Evolutionary conservation across 148 eudicot genomes (phyloP), one percentile per base, ranked within the genome.

Genomic region (Rhododendron ovatum): DNA sequence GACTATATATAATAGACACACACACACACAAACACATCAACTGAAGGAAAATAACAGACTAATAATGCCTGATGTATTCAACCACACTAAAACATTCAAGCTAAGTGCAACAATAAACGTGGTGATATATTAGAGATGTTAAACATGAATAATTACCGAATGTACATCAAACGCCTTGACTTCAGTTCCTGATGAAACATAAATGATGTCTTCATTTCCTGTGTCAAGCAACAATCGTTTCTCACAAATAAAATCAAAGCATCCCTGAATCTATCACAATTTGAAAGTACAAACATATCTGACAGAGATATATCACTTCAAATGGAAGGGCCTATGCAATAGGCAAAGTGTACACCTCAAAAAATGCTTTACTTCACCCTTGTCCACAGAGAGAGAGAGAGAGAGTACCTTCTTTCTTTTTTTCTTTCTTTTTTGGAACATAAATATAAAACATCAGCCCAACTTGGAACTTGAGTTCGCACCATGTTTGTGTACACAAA

Each of bases 201-300:
- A 94, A 26, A 97, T 88, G 86, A 93, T 85, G 90, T 93, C 93
- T 92, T 95, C 98, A 88, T 94, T 91, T 71, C 93, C 99, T 97
- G 92, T 79, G 83, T 84, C 86, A 92, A 73, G 78, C n/a, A 85
- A 85, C 30, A 77, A 87, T n/a, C 45, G 10, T 82, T 8, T 86
- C 57, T 81, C 81, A 26, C 50, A 41, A 14, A 73, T 6, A 81
- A 77, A 33, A 22, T 47, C 11, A 14, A 67, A 67, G 4, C 39
- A 35, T 74, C 22, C 17, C 24, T 47, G 3, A 50, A 37, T 83
- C 2, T 26, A 14, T 55, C 63, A 59, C 7, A 43, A 26, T 28
- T 65, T 28, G 59, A 30, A 74, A 51, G 7, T 74, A 33, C 71
- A 57, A 18, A 59, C 67, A 57, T 39, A 61, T 82, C 39, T 18